Conservation (phyloP, 306 rosid species). For the Citrullus amarus region DNA sequence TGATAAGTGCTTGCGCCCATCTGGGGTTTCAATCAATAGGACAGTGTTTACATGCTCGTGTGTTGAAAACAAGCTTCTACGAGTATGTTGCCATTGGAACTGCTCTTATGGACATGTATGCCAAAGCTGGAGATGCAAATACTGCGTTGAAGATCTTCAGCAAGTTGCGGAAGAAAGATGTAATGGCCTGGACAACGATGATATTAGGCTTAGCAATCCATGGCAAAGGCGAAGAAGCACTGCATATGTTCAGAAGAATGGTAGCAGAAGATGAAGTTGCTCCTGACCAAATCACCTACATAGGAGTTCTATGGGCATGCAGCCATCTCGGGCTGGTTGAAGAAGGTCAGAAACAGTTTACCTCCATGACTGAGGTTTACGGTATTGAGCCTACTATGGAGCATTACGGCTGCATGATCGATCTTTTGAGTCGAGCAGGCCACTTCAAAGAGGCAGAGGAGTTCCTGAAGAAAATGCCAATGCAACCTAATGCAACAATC, state of each 20-base stretch:
- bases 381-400: constrained; percentile 45
- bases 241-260: constrained; percentile 44
- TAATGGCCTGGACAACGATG: constrained; percentile 65
- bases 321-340: constrained; percentile 55
- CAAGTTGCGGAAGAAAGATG: constrained; percentile 47
- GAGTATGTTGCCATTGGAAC: constrained; percentile 42
- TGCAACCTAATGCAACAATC: constrained; percentile 33
- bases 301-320: constrained; percentile 57
- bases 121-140: constrained; percentile 46
- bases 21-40: constrained; percentile 43
- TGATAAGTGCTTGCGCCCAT: constrained; percentile 38
- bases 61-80: constrained; percentile 24
- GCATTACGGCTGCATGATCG: constrained; percentile 79
- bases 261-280: constrained; percentile 33
- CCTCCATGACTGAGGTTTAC: constrained; percentile 31
- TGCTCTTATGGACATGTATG: constrained; percentile 60
- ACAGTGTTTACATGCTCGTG: constrained; percentile 43
- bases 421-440: constrained; percentile 71
- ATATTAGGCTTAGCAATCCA: constrained; percentile 53
- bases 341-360: constrained; percentile 48
- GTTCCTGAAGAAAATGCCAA: constrained; percentile 37
- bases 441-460: constrained; percentile 42
- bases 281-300: constrained; percentile 57
- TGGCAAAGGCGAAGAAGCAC: constrained; percentile 54
- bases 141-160: constrained; percentile 37